Evolutionary conservation across 345 rosid genomes (phyloP), one percentile per base, ranked within the genome.

Genomic region (Linum lewisii): DNA sequence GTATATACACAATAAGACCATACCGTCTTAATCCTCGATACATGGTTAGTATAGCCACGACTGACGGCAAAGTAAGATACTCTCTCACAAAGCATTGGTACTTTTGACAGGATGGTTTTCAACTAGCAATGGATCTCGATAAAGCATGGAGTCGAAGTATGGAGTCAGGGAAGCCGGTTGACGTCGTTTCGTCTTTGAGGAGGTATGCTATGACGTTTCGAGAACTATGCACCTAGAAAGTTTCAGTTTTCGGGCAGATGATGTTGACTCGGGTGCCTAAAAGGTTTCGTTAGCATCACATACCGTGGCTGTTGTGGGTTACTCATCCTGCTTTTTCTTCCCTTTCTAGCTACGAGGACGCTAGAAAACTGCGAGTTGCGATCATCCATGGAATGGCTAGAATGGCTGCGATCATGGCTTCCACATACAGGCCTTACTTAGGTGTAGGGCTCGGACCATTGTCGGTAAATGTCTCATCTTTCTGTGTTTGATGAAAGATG

Each of bases 381-480:
- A 54, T 84, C 59, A 82, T 93, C 66, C 97, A 93, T 72, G 79
- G 84, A 34, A 78, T 93, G 95, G 94, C 99, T 59, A 89, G 99
- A 70, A 75, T 78, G 86, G 95, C 97, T 53, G 95, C 99, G 58
- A 80, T 85, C 7, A 93, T 93, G 99, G 97, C 95, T 63, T 87
- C 97, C 6, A 84, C 95, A 63, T 93, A 89, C 73, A 89, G 85
- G 77, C 86, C 88, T n/a, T 89, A 87, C 79, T 66, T 93, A 66
- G 99, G 95, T 50, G 94, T 93, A 65, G 97, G 99, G 59, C 95
- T 93, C 57, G 97, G 99, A 64, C 97, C 95, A 32, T 70, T 89
- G 9, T 84, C 91, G 74, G 97, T 87, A 72, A 44, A 91, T 62
- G 19, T 59, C 34, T 29, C 34, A n/a, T 29, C 34, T 29, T 51